These are phyloP conservation scores for Paramecium bursaria DNA, from an alignment of 73 alveolate genomes.

Conservation along the genomic window DNA sequence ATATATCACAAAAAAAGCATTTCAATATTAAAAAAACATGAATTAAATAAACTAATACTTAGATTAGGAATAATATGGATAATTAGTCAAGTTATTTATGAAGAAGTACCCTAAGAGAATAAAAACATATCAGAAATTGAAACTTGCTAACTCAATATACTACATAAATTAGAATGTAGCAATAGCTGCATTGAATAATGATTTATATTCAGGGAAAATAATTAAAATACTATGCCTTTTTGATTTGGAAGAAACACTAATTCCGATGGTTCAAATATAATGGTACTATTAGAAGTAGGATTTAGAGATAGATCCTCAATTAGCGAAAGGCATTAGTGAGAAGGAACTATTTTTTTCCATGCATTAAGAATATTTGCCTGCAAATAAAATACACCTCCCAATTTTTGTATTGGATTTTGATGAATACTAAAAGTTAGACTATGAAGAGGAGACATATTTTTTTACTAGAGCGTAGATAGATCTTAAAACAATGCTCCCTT, in stretches of 20 bases:
- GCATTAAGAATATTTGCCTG: conserved; percentile 85
- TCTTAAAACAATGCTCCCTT: conserved; percentile 72
- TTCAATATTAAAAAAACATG: no score
- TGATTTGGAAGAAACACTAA: conserved; percentile 7
- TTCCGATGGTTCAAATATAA: conserved; percentile 84
- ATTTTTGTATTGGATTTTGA: conserved; percentile 82
- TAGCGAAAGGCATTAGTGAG: conserved; percentile 79
- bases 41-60: no score
- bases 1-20: no score
- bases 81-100: no score
- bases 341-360: conserved; percentile 90
- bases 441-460: conserved; percentile 78
- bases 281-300: conserved; percentile 88
- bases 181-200: conserved; percentile 51
- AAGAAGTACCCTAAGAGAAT: no score
- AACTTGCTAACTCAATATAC: not conserved
- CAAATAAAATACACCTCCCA: conserved; percentile 80
- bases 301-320: conserved; percentile 80
- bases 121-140: conserved; percentile 2
- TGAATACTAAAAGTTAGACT: conserved; percentile 84
- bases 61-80: no score
- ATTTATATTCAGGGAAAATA: conserved; percentile 37
- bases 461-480: conserved; percentile 88
- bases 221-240: conserved; percentile 17
- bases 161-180: conserved; percentile 23